Evolutionary conservation across 2,329 filamentous ascomycete species (phyloP), one percentile per base, ranked within the genome.

Genomic region (Pseudocercospora macadamiae): DNA sequence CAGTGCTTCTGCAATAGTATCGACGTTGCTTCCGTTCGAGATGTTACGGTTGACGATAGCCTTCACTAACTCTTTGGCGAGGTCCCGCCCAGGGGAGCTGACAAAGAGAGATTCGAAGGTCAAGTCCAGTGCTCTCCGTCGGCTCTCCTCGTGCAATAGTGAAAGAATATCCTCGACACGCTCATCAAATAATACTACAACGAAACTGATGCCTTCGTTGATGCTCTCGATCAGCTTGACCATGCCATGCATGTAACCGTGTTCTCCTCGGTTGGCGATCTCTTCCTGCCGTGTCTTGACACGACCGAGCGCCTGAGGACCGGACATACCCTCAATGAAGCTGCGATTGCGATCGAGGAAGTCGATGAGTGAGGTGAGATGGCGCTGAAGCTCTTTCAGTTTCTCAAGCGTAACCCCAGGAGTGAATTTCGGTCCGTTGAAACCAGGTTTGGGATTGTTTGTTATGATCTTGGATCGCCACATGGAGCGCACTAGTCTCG

Each of bases 1-100:
- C 51, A 99, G 79, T n/a, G 93, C 91, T 75, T 99, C 95, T 0
- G 95, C 93, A 21, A 99, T 92, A 0, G 93, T 97, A 76, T 99
- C 96, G 18, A 99, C 93, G 64, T 97, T 99, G 3, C 93, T 93
- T 8, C 96, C 95, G 70, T 91, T 96, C 58, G 93, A 90, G 68
- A 99, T 99, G 74, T 96, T 99, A 69, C 93, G 88, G 74, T 97
- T 97, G 55, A 99, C 95, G 70, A 99, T 97, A 0, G 93, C 92
- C 74, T 97, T 99, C 57, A 99, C 95, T 1, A 99, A 82, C 55
- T 96, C 85, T 75, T 96, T 97, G 2, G 93, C 96, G 21, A 97
- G 84, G 9, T 96, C 91, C 67, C 91, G 91, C 28, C 95, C 95
- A 16, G 86, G 82, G 4, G 83, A 76, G 39, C 89, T 86, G 3